Evolutionary conservation across 2,329 filamentous ascomycete species (phyloP).

Genomic region (Zarea fungicola): DNA sequence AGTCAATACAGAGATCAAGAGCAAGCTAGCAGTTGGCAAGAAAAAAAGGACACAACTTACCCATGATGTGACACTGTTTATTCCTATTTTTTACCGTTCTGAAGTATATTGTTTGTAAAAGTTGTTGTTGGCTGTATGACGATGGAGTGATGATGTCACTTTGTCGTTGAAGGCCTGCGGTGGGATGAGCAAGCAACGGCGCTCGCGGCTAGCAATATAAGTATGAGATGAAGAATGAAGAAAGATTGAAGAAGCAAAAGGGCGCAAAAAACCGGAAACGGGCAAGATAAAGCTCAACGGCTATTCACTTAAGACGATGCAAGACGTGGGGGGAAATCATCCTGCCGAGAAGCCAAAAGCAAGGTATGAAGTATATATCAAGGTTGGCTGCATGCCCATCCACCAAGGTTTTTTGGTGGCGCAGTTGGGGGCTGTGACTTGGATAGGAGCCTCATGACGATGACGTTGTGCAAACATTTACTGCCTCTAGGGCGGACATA

Average conservation of each 20-base stretch:
- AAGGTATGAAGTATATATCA: slow-evolving; percentile 3
- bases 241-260: background rate
- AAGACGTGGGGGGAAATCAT: background rate
- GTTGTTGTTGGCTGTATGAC: too few species aligned
- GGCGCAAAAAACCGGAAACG: background rate
- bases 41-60: too few species aligned
- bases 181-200: too few species aligned
- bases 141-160: background rate
- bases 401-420: slow-evolving; percentile 7
- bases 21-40: too few species aligned
- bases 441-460: background rate
- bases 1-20: background rate
- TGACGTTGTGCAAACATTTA: background rate
- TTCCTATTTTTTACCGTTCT: too few species aligned
- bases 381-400: slow-evolving; percentile 1
- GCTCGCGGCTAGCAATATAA: too few species aligned
- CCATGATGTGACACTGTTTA: slow-evolving; percentile 17
- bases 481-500: background rate
- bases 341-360: background rate
- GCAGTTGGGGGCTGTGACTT: background rate
- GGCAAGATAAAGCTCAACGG: background rate
- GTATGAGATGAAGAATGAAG: background rate
- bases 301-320: background rate
- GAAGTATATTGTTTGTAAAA: too few species aligned
- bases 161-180: too few species aligned